These are phyloP conservation scores for Colletotrichum ledebouriae DNA, from an alignment of 2,329 filamentous ascomycete genomes.

Conservation along the genomic window DNA sequence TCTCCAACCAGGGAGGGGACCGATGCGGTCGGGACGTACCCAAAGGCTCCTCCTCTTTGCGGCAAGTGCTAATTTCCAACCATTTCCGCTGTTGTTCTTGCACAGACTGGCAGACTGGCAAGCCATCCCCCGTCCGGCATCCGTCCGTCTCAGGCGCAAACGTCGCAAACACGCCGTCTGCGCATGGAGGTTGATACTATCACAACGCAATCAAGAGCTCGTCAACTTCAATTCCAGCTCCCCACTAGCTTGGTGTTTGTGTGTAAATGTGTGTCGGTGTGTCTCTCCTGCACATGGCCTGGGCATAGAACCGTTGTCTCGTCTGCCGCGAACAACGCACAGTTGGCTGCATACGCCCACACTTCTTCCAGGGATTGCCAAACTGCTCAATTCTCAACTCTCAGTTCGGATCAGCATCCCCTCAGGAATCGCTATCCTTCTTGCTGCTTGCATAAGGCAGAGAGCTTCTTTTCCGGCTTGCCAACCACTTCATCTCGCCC, in stretches of 20 bases:
- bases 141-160: slow-evolving; percentile 35
- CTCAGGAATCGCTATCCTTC: slow-evolving; percentile 10
- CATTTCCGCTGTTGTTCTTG: not conserved
- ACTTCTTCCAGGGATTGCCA: not conserved
- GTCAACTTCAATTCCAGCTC: slow-evolving; percentile 26
- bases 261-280: not conserved
- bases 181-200: not conserved
- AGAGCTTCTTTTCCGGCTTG: slow-evolving; percentile 8
- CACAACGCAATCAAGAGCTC: not conserved
- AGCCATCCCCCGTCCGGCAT: slow-evolving; percentile 9
- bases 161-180: slow-evolving; percentile 24
- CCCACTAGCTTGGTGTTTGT: not conserved
- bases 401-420: slow-evolving; percentile 15
- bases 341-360: not conserved
- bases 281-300: slow-evolving; percentile 22
- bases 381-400: slow-evolving; percentile 16
- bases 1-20: not conserved
- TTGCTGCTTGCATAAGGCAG: slow-evolving; percentile 21
- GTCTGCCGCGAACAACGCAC: slow-evolving; percentile 1
- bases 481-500: slow-evolving; percentile 3
- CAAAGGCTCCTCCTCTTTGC: not conserved
- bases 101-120: not conserved
- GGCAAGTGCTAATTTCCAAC: too few species aligned
- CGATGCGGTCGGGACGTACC: not conserved
- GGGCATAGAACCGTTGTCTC: not conserved